Evolutionary conservation across 192 early-diverging fungal species (phyloP), one percentile per base, ranked within the genome.

Genomic region (Podila epigama): DNA sequence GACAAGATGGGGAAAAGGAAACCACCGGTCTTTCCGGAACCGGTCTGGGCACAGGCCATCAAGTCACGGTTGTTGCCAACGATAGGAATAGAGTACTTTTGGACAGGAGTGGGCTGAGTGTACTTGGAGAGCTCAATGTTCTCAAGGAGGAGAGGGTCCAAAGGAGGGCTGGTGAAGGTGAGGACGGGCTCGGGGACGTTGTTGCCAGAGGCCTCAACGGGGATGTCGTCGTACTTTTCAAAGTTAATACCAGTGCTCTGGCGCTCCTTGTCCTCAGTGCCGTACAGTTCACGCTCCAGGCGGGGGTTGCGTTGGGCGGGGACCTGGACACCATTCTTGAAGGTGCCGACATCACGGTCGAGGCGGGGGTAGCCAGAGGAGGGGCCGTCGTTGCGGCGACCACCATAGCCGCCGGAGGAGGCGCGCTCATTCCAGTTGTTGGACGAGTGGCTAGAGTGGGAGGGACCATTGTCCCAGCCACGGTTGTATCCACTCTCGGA

Each of bases 11-110:
- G 97, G 85, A 99, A 92, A 66, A 99, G 86, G 87, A 99, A 99
- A 48, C 96, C 97, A 63, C 92, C 97, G 44, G 97, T 99, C 84
- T 98, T 94, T 52, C 94, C 92, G 27, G 90, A 93, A 83, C 97
- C 97, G 25, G 97, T 98, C 82, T 98, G 97, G 33, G 97, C 97
- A 80, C 96, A 99, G 31, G 96, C 97, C 97, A 99, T 99, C 83
- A 99, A 83, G 82, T 99, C 97, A 70, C 97, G 91, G 54, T 91
- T 89, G 35, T 79, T 75, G 37, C 85, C 82, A 35, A 96, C 92
- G 81, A 92, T 93, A 68, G 90, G 91, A 70, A 92, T 92, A 28
- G 95, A 95, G 81, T 92, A 91, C 83, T 95, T 95, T 80, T 99
- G 97, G 34, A 99, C 96, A 9, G 97, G 97, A 34, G 97, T 99